phyloP scores from a whole-genome alignment of 805 yeast genomes.

The Candida stauntonica region DNA sequence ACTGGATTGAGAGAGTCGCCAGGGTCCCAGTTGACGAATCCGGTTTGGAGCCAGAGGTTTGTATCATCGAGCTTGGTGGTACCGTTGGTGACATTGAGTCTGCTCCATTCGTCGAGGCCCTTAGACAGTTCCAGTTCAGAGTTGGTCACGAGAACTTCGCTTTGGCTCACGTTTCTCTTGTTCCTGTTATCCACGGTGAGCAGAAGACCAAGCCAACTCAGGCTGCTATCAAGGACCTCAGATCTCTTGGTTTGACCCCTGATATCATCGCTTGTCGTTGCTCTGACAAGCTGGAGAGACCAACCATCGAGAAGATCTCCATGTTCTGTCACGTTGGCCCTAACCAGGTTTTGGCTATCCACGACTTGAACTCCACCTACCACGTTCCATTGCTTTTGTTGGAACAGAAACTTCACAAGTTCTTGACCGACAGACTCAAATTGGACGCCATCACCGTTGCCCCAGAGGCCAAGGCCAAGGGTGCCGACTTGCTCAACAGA shows the following conservation, averaged over 20 bases:
- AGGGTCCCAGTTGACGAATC: conserved; percentile 86
- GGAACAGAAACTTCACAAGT: conserved; percentile 80
- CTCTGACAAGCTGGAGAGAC: conserved; percentile 68
- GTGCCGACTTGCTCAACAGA: conserved; percentile 61
- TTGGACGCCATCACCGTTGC: conserved; percentile 46
- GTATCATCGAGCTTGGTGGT: conserved; percentile 97
- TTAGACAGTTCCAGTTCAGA: conserved; percentile 97
- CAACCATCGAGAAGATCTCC: conserved; percentile 92
- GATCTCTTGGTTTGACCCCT: conserved; percentile 91
- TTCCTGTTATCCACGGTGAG: conserved; percentile 97
- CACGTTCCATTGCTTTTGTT: conserved; percentile 91
- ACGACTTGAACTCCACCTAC: conserved; percentile 94
- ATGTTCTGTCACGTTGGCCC: conserved; percentile 99
- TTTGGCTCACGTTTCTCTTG: conserved; percentile 91
- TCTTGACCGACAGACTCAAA: conserved; percentile 62
- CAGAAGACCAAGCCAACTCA: conserved; percentile 99
- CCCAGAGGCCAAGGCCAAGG: conserved; percentile 52
- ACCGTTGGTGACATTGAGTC: conserved; percentile 99
- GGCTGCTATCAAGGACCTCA: conserved; percentile 95
- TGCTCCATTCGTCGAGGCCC: conserved; percentile 98
- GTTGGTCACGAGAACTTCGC: conserved; percentile 94
- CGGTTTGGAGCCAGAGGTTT: conserved; percentile 88
- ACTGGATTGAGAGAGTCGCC: conserved; percentile 95
- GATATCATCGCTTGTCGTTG: conserved; percentile 99
- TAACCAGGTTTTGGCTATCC: conserved; percentile 95